Conservation (phyloP, 2,329 filamentous ascomycete species). For the Paradendryphiella salina region DNA sequence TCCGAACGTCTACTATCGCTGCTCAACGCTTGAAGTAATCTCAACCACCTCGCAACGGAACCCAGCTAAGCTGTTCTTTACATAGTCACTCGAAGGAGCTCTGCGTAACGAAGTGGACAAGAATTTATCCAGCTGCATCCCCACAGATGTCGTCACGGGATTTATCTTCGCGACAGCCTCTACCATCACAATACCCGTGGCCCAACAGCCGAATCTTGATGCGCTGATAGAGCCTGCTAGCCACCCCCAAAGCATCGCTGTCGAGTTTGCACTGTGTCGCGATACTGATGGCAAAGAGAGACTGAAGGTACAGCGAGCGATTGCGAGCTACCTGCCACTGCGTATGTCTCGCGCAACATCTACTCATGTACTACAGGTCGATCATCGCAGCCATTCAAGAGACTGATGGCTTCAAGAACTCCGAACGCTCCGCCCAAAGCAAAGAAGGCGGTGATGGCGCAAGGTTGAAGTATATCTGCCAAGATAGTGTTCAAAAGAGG, state of each 20-base stretch:
- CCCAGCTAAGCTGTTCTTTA: conserved; percentile 20
- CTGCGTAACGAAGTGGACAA: conserved; percentile 37
- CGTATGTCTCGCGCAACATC: not conserved
- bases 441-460: conserved; percentile 37
- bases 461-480: conserved; percentile 41
- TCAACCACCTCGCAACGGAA: conserved; percentile 1
- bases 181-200: conserved; percentile 38
- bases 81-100: conserved; percentile 35
- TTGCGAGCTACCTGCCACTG: conserved; percentile 27
- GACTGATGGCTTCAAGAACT: conserved; percentile 43
- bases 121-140: conserved; percentile 35
- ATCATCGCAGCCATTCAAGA: conserved; percentile 39
- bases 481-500: conserved; percentile 40
- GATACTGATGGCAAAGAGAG: conserved; percentile 33
- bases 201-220: conserved; percentile 32
- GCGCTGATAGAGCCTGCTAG: conserved; percentile 33
- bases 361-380: conserved; percentile 20
- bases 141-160: conserved; percentile 37
- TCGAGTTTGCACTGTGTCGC: conserved; percentile 35
- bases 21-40: conserved; percentile 33
- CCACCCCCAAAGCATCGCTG: conserved; percentile 35
- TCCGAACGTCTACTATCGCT: conserved; percentile 42
- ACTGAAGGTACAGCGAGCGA: conserved; percentile 35
- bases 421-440: conserved; percentile 37
- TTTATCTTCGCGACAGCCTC: conserved; percentile 38